Percentiles rank a stretch among this genome's conserved stretches.
Conservation (phyloP, 2,329 filamentous ascomycete species). For the Aspergillus glaucus region DNA sequence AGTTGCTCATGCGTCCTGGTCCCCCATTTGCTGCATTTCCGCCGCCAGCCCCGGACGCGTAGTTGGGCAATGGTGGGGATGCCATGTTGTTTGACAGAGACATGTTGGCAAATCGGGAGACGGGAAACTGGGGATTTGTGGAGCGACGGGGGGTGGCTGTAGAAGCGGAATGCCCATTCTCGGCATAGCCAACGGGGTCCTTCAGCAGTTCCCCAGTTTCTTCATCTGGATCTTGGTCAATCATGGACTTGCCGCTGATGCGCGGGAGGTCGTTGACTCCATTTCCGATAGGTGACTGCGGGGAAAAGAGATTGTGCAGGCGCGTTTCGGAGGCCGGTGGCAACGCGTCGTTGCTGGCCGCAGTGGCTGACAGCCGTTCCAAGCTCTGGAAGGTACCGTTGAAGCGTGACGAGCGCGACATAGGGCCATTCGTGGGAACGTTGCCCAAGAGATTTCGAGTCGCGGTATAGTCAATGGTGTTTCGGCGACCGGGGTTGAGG, state of each 20-base stretch:
- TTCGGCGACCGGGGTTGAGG: slow-evolving; percentile 37
- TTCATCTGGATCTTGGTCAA: slow-evolving; percentile 58
- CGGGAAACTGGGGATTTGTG: slow-evolving; percentile 66
- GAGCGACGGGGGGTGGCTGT: slow-evolving; percentile 51
- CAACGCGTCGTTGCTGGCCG: slow-evolving; percentile 46
- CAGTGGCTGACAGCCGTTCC: slow-evolving; percentile 50
- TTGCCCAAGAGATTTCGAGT: slow-evolving; percentile 27
- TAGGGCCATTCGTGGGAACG: slow-evolving; percentile 32
- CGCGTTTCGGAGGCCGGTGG: slow-evolving; percentile 45
- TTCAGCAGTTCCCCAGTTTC: slow-evolving; percentile 58
- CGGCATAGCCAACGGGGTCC: slow-evolving; percentile 61
- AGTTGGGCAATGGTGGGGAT: slow-evolving; percentile 52
- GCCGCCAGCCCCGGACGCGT: slow-evolving; percentile 18
- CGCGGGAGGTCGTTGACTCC: slow-evolving; percentile 47
- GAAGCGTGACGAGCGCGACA: slow-evolving; percentile 51
- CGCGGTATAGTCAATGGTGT: slow-evolving; percentile 48
- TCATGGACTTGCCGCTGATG: slow-evolving; percentile 56
- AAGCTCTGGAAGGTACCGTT: slow-evolving; percentile 56
- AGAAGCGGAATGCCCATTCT: slow-evolving; percentile 54
- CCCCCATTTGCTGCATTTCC: slow-evolving; percentile 34
- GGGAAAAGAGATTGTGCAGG: slow-evolving; percentile 54
- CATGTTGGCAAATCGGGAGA: slow-evolving; percentile 61
- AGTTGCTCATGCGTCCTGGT: slow-evolving; percentile 41
- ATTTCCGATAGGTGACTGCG: slow-evolving; percentile 54
- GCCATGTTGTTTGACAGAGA: slow-evolving; percentile 63